phyloP scores from a whole-genome alignment of 306 rosid genomes.

The Pyrus bretschneideri region DNA sequence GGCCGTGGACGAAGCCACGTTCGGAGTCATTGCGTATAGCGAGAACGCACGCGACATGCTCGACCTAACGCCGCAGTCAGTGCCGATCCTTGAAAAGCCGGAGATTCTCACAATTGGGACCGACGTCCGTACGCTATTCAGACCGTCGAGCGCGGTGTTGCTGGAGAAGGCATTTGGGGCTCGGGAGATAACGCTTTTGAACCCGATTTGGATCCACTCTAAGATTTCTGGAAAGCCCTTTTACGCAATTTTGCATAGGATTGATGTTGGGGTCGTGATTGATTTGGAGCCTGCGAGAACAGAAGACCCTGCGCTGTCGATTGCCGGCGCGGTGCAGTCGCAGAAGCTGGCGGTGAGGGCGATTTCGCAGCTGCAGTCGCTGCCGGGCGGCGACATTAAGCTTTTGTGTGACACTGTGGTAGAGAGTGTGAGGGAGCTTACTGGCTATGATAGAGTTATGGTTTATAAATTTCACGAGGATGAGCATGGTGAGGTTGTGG shows the following conservation, averaged over 20 bases:
- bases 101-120: conserved; percentile 43
- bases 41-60: conserved; percentile 83
- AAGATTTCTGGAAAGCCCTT: conserved; percentile 70
- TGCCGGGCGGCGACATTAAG: conserved; percentile 85
- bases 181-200: conserved; percentile 72
- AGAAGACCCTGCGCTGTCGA: conserved; percentile 89
- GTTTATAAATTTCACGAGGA: conserved; percentile 97
- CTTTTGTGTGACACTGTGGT: conserved; percentile 76
- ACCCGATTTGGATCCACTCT: conserved; percentile 92
- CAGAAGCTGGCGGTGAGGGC: conserved; percentile 95
- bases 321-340: conserved; percentile 94
- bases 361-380: conserved; percentile 72
- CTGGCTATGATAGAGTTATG: conserved; percentile 91
- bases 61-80: conserved; percentile 66
- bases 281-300: conserved; percentile 88
- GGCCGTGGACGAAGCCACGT: conserved; percentile 55
- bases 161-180: conserved; percentile 80
- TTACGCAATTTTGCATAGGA: conserved; percentile 79
- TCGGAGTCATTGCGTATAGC: conserved; percentile 49
- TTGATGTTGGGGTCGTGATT: conserved; percentile 82
- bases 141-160: conserved; percentile 35
- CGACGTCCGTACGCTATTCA: conserved; percentile 61
- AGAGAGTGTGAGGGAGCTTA: conserved; percentile 70
- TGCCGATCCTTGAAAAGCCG: conserved; percentile 45
- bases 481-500: conserved; percentile 94